These are phyloP conservation scores for Verticillium nonalfalfae DNA, from an alignment of 2,329 filamentous ascomycete species.

Conservation along the genomic window DNA sequence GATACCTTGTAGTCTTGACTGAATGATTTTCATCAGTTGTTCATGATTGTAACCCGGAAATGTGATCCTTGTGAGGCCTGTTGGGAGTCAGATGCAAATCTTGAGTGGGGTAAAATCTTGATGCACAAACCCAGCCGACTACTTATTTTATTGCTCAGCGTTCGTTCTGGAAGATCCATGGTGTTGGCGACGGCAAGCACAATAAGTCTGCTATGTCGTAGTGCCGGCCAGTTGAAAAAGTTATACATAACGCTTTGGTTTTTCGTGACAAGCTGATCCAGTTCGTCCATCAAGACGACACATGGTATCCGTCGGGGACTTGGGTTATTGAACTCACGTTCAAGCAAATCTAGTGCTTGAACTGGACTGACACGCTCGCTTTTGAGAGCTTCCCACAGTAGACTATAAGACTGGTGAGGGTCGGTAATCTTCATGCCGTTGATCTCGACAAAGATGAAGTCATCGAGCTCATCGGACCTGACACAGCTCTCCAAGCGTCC, in stretches of 20 bases:
- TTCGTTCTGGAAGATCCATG: constrained; percentile 95
- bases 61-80: constrained; percentile 81
- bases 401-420: constrained; percentile 89
- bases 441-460: constrained; percentile 99
- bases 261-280: constrained; percentile 95
- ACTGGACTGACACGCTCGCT: constrained; percentile 87
- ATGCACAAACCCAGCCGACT: constrained; percentile 61
- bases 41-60: constrained; percentile 97
- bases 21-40: constrained; percentile 94
- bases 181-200: constrained; percentile 97
- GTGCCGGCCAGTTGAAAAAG: constrained; percentile 97
- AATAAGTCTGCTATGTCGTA: constrained; percentile 86
- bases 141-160: constrained; percentile 96
- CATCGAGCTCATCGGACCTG: constrained; percentile 83
- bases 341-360: constrained; percentile 84
- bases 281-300: constrained; percentile 96
- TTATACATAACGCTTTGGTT: constrained; percentile 99
- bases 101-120: too few species aligned
- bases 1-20: constrained; percentile 84
- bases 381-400: constrained; percentile 94
- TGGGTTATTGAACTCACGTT: constrained; percentile 87
- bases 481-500: constrained; percentile 84
- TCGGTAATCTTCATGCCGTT: constrained; percentile 99
- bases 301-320: constrained; percentile 88
- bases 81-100: not conserved